Base-by-base conservation (phyloP, 768 basidiomycete genomes). In the Tricholoma matsutake region DNA sequence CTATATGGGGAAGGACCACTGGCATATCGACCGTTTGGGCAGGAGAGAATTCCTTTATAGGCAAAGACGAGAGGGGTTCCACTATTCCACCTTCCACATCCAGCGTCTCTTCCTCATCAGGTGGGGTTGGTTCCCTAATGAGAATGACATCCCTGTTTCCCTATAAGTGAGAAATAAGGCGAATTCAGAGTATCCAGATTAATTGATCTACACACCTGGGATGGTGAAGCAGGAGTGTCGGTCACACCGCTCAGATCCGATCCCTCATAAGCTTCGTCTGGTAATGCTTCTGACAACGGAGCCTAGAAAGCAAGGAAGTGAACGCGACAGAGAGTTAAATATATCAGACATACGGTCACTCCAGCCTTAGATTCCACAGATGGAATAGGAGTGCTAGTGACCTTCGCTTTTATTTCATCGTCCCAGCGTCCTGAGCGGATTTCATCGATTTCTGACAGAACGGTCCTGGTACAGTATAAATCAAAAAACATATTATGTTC, bases 371-470 rank as follows among this genome's bases (percentile, higher is more conserved):
- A 29, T 64, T 64, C 57, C 7, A 32, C 37, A 16, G 58, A 41
- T 13, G 53, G 53, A 22, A 37, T 25, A 2, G 67, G 64, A 35
- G 56, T 18, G 34, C 68, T 67, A 76, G 69, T 58, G 5, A 70
- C 57, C 37, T 63, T 78, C 65, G 59, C 69, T 68, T 61, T 66
- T 16, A 88, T 82, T 64, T 74, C 75, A 54, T 79, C 76, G 66
- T 90, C 88, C 83, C 86, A 85, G 56, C 74, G 72, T 1, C 92
- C 91, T 11, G 81, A 76, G 28, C 87, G 86, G 62, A 94, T 89
- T 2, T 86, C 85, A 54, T 91, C 85, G 49, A 95, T 91, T 73
- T 96, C 94, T 3, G 81, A 74, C 18, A 87, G 79, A 13, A 94
- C 78, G 34, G 73, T 74, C 72, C 92, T 93, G 61, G 6, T 28